Base-by-base conservation (phyloP, 148 eudicot genomes). In the Selenicereus undatus region DNA sequence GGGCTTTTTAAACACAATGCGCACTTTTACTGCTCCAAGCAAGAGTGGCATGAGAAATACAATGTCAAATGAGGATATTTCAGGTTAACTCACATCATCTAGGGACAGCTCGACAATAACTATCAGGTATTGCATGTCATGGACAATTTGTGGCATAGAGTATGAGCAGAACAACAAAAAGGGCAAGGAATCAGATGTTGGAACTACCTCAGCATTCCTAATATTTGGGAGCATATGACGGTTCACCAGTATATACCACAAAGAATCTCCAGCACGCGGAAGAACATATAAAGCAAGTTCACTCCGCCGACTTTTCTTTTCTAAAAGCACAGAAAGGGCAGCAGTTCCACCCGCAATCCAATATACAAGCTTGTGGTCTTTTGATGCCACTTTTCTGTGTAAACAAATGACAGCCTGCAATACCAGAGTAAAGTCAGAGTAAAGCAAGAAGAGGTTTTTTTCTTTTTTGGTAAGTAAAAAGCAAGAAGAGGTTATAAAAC, bases 241-340 rank as follows among this genome's bases (percentile, higher is more conserved):
- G 83, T 93, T 96, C 51, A 92, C 91, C 84, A 93, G 84, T 77
- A 93, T 96, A 86, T 92, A 90, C 99, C 99, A 96, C 83, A 88
- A 87, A 32, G 99, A 96, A 76, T 96, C 99, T 56, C 88, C 93
- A 78, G 99, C 98, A 78, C 99, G 92, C 29, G 99, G 99, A 85
- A 96, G 97, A 81, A 96, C 98, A 86, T 96, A 96, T 80, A 96
- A 88, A 80, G 95, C 98, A 78, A 95, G 93, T 86, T 96, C 99
- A 76, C 91, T 90, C 39, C 98, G 91, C 83, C 93, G 89, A 85
- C 86, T 89, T 88, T 93, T 96, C 89, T 93, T 93, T 83, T 96
- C 99, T 64, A 96, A 79, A 76, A 96, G 83, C 75, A 93, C 95
- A 74, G 98, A 93, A 30, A 96, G 97, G 74, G 93, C 99, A 81